Evolutionary conservation across 202 grass and related monocot species (phyloP), one percentile per base, ranked within the genome.

Genomic region (Panicum virgatum): DNA sequence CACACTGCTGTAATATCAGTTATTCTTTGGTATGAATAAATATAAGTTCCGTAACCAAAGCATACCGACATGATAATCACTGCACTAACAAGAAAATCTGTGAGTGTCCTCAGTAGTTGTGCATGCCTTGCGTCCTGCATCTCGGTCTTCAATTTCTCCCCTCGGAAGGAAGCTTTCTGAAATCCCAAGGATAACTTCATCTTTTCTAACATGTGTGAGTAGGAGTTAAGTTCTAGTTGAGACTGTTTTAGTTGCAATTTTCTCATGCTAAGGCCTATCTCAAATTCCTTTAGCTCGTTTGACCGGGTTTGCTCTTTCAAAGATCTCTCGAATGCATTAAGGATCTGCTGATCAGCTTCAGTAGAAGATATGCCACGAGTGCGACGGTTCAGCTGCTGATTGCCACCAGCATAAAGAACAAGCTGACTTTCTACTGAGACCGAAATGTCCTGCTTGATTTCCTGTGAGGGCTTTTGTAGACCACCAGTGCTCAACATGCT

Each of bases 251-350:
- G 71, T 66, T 91, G 82, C 69, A 98, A 79, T 34, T 96, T 98
- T 86, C 83, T 86, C 87, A 96, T 87, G 68, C 48, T 89, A 72
- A 98, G 83, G 42, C 85, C 78, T 74, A 98, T 88, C 84, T 98
- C 96, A 87, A 88, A 52, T 65, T 89, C 87, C 87, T 98, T 98
- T 71, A 98, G 90, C 52, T 98, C 84, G 13, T 98, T 98, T 39
- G 90, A 88, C 10, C 90, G 92, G 66, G 88, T 62, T 52, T 93
- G 89, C 59, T 98, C 92, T 40, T 80, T 91, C 26, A 95, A 74
- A 51, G 96, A 93, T 88, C 85, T 98, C 69, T 96, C 85, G 60
- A 90, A 85, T 72, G 90, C 80, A 84, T 51, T 90, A 71, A 92
- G 79, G 77, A 92, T 89, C 39, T 42, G 70, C 25, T 78, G 81